phyloP scores from a whole-genome alignment of 306 rosid genomes.

The Mimosa bimucronata region DNA sequence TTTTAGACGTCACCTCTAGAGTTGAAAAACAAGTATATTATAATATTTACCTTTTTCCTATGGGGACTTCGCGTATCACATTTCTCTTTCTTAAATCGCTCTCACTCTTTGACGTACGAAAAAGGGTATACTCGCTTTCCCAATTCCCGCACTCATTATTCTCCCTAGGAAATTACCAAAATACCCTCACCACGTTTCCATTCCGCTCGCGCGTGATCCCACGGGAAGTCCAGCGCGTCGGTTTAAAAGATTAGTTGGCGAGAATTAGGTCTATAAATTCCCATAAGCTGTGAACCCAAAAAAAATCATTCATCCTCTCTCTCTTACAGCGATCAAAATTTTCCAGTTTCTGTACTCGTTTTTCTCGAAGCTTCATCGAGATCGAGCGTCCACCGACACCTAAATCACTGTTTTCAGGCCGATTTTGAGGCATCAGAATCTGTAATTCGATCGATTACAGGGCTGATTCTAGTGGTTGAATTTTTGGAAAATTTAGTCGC shows the following conservation, averaged over 20 bases:
- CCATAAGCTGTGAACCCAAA: not conserved
- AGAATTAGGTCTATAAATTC: constrained; percentile 11
- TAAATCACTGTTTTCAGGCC: not conserved
- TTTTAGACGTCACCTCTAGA: too few species aligned
- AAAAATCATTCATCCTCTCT: not conserved
- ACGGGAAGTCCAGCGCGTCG: constrained; percentile 10
- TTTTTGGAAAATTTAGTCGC: constrained; percentile 54
- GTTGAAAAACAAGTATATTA: too few species aligned
- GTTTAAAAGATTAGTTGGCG: not conserved
- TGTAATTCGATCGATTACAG: constrained; percentile 34
- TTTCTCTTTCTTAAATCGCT: not conserved
- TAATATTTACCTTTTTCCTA: not conserved
- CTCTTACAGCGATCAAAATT: constrained; percentile 1
- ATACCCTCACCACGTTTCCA: not conserved
- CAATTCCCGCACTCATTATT: too few species aligned
- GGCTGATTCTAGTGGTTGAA: constrained; percentile 3
- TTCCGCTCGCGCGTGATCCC: not conserved
- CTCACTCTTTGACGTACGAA: not conserved
- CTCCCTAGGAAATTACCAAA: not conserved
- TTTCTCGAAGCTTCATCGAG: constrained; percentile 5
- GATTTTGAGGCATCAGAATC: constrained; percentile 9
- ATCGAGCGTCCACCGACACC: not conserved
- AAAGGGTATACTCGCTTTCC: not conserved
- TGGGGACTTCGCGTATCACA: not conserved
- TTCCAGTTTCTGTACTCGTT: not conserved